phyloP scores from a whole-genome alignment of 176 grass and related monocot species.

The Triticum urartu region DNA sequence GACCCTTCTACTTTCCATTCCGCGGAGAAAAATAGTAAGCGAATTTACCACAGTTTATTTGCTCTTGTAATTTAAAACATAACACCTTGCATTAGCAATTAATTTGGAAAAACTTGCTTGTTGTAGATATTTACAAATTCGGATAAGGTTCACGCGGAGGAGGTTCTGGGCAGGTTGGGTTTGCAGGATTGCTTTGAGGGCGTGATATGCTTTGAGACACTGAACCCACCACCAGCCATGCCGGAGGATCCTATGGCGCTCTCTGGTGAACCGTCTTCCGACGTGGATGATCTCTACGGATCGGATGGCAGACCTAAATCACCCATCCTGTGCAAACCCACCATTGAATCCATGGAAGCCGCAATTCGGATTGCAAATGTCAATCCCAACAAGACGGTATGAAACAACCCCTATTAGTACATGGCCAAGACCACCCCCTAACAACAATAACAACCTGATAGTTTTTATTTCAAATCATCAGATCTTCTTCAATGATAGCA shows the following conservation, averaged over 20 bases:
- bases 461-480: background rate
- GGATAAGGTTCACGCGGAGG: slow-evolving; percentile 46
- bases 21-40: slow-evolving; percentile 70
- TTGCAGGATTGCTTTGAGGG: slow-evolving; percentile 64
- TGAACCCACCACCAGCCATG: background rate
- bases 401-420: too few relatives aligned
- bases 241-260: background rate
- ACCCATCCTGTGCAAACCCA: slow-evolving; percentile 64
- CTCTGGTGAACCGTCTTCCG: slow-evolving; percentile 21
- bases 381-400: slow-evolving; percentile 42
- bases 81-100: background rate
- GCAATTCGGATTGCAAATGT: slow-evolving; percentile 49
- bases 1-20: slow-evolving; percentile 62
- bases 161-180: slow-evolving; percentile 51
- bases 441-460: background rate
- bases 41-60: background rate
- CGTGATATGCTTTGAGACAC: slow-evolving; percentile 76
- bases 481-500: slow-evolving; percentile 74
- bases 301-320: slow-evolving; percentile 30
- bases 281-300: background rate
- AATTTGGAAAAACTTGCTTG: background rate
- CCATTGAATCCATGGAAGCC: slow-evolving; percentile 61
- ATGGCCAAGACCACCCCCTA: background rate
- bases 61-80: background rate
- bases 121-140: slow-evolving; percentile 71